A percentile compares a stretch with the other conserved stretches of the same genome.
phyloP scores from a whole-genome alignment of 352 stramenopile species.

The Pythium angustatum region DNA sequence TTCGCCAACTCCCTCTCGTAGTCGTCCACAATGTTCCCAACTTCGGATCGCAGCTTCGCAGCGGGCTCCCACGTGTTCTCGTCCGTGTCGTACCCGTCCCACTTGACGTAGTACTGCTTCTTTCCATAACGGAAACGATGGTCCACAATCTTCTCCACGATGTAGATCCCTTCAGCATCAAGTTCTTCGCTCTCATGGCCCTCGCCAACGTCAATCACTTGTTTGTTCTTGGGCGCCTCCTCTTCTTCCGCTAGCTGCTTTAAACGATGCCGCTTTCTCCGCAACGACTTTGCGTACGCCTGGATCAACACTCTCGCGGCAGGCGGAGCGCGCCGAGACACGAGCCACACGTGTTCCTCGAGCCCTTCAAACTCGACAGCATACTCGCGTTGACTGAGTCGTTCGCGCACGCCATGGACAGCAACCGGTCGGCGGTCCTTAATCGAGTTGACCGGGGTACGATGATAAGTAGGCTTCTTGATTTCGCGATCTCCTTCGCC shows the following conservation, averaged over 20 bases:
- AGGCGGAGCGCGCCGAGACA: background rate
- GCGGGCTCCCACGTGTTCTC: conserved; percentile 71
- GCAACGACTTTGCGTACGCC: background rate
- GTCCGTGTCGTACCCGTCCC: conserved; percentile 63
- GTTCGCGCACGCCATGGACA: background rate
- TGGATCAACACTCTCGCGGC: conserved; percentile 8
- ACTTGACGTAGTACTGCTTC: conserved; percentile 64
- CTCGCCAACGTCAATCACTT: background rate
- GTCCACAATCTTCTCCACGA: conserved; percentile 63
- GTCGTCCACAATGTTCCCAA: conserved; percentile 51
- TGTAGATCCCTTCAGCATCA: conserved; percentile 35
- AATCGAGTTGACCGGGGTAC: background rate
- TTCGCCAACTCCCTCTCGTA: conserved; percentile 40
- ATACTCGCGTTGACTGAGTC: conserved; percentile 16
- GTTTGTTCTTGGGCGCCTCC: background rate
- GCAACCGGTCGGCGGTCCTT: background rate
- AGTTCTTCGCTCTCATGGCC: background rate
- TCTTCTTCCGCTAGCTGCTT: background rate
- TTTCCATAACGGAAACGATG: conserved; percentile 42
- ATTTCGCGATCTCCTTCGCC: background rate
- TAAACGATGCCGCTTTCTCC: background rate
- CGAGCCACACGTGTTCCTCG: conserved; percentile 1
- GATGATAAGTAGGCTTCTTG: background rate
- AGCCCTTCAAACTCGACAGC: conserved; percentile 13
- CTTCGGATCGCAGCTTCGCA: conserved; percentile 47